Conservation (phyloP, 768 basidiomycete genomes). For the Solioccasus polychromus region DNA sequence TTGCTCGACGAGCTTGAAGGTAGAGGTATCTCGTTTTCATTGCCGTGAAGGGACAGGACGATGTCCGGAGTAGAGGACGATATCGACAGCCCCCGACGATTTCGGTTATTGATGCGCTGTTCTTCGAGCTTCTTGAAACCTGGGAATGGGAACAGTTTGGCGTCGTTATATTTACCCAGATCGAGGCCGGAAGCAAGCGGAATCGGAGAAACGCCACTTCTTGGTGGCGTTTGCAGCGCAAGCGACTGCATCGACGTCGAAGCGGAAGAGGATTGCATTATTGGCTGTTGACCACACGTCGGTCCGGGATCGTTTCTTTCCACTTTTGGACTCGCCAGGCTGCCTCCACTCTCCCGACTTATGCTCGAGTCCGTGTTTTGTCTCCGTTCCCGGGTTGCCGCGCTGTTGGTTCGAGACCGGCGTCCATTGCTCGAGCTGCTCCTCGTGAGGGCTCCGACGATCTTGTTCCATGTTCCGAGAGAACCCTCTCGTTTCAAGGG, state of each 20-base stretch:
- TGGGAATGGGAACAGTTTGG: slow-evolving; percentile 89
- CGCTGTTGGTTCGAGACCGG: slow-evolving; percentile 77
- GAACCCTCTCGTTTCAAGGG: slow-evolving; percentile 59
- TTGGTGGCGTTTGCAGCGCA: slow-evolving; percentile 50
- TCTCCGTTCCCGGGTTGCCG: slow-evolving; percentile 61
- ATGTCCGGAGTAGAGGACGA: slow-evolving; percentile 51
- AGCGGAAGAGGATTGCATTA: slow-evolving; percentile 63
- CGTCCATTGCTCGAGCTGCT: slow-evolving; percentile 66
- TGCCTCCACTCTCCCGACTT: slow-evolving; percentile 74
- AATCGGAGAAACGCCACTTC: slow-evolving; percentile 70
- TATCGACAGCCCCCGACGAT: slow-evolving; percentile 48
- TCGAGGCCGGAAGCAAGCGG: slow-evolving; percentile 72
- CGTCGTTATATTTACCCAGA: slow-evolving; percentile 64
- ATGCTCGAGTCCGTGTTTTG: slow-evolving; percentile 71
- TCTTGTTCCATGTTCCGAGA: slow-evolving; percentile 66
- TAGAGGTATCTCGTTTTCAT: slow-evolving; percentile 43
- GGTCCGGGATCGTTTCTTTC: slow-evolving; percentile 47
- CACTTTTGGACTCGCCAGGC: slow-evolving; percentile 58
- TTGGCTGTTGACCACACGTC: slow-evolving; percentile 46
- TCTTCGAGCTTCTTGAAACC: slow-evolving; percentile 79
- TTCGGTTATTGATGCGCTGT: slow-evolving; percentile 53
- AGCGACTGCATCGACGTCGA: slow-evolving; percentile 63
- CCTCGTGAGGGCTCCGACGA: slow-evolving; percentile 60
- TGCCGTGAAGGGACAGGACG: slow-evolving; percentile 40
- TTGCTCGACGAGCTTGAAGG: slow-evolving; percentile 49